These are phyloP conservation scores for Sporopachydermia quercuum DNA, from an alignment of 805 yeast species.

Conservation along the genomic window DNA sequence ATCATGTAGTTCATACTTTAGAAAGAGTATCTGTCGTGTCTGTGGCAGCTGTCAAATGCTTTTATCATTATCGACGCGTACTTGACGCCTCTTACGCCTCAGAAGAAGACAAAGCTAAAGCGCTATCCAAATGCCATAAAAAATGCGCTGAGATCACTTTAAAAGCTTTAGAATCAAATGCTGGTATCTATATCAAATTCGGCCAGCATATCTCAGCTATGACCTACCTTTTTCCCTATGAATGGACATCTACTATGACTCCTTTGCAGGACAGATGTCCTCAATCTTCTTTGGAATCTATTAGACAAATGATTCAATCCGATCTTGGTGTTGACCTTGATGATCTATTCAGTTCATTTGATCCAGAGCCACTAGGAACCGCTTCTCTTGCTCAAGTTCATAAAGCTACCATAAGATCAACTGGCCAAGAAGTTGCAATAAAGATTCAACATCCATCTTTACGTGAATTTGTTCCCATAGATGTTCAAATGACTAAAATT, in stretches of 20 bases:
- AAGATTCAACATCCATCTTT: slow-evolving; percentile 89
- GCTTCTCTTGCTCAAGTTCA: slow-evolving; percentile 97
- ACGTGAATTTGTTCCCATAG: slow-evolving; percentile 80
- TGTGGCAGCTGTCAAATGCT: slow-evolving; percentile 32
- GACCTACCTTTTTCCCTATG: slow-evolving; percentile 78
- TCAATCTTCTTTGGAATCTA: slow-evolving; percentile 52
- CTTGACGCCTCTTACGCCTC: slow-evolving; percentile 29
- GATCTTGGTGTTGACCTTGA: slow-evolving; percentile 52
- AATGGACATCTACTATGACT: slow-evolving; percentile 92
- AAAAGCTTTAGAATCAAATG: slow-evolving; percentile 67
- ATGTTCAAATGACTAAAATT: slow-evolving; percentile 58
- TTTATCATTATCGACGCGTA: slow-evolving; percentile 47
- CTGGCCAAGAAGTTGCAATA: slow-evolving; percentile 73
- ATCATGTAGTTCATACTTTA: not conserved
- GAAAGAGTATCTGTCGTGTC: not conserved
- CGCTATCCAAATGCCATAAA: slow-evolving; percentile 51
- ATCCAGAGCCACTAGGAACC: slow-evolving; percentile 73
- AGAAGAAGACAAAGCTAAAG: slow-evolving; percentile 32
- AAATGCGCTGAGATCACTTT: slow-evolving; percentile 69
- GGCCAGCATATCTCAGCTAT: slow-evolving; percentile 93
- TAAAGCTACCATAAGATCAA: slow-evolving; percentile 41
- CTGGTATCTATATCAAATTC: slow-evolving; percentile 84
- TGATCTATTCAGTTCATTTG: slow-evolving; percentile 54
- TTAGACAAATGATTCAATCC: slow-evolving; percentile 43
- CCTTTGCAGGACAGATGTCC: slow-evolving; percentile 92